These are phyloP conservation scores for Lagenidium sp. DNA, from an alignment of 352 stramenopile species.

Conservation along the genomic window DNA sequence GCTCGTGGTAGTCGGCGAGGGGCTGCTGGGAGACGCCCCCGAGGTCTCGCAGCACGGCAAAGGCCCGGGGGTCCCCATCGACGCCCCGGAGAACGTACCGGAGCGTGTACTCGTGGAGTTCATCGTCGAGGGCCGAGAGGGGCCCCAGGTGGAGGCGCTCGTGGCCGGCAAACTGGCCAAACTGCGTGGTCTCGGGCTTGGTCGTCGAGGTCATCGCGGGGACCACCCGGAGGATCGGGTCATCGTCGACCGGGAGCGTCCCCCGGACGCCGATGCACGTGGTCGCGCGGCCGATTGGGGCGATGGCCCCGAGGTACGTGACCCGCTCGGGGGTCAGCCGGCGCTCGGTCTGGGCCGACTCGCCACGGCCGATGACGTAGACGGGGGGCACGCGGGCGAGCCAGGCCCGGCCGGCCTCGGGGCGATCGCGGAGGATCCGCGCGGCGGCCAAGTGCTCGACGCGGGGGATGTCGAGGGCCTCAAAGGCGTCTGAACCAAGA, in stretches of 20 bases:
- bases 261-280: slow-evolving; percentile 45
- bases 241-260: slow-evolving; percentile 55
- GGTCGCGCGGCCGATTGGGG: slow-evolving; percentile 42
- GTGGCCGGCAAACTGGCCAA: slow-evolving; percentile 23
- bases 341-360: slow-evolving; percentile 23
- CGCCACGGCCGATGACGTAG: slow-evolving; percentile 23
- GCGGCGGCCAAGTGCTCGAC: neutral
- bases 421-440: too few relatives aligned
- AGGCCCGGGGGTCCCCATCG: slow-evolving; percentile 25
- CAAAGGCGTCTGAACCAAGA: neutral
- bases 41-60: slow-evolving; percentile 34
- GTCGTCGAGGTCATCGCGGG: slow-evolving; percentile 32
- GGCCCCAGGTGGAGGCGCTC: slow-evolving; percentile 23
- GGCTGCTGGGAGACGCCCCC: slow-evolving; percentile 45
- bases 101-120: slow-evolving; percentile 55
- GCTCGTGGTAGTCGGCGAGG: slow-evolving; percentile 40
- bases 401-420: too few relatives aligned
- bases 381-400: too few relatives aligned
- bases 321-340: slow-evolving; percentile 22
- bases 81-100: slow-evolving; percentile 36
- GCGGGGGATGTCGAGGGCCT: neutral
- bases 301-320: slow-evolving; percentile 31
- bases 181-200: slow-evolving; percentile 16
- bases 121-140: slow-evolving; percentile 45
- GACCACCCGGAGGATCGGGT: slow-evolving; percentile 77